Base-by-base conservation (phyloP, 73 alveolate genomes). In the Paramecium sexaurelia region DNA sequence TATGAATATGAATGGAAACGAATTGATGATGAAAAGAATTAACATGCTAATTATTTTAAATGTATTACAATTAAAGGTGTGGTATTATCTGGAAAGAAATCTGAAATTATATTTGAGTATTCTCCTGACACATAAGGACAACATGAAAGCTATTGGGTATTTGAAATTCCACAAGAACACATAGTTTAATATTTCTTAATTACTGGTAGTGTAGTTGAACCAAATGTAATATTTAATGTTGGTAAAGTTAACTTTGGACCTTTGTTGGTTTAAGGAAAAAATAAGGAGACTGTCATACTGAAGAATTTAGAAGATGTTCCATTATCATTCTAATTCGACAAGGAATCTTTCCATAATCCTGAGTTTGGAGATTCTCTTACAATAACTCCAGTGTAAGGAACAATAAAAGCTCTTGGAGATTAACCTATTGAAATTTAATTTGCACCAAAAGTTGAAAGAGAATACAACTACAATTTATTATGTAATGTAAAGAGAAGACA, bases 211-310 rank as follows among this genome's bases (percentile, higher is more conserved):
- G 99, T 99, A 24, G 96, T 97, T 84, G 99, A 99, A 87, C 99
- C 99, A 24, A 96, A 95, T 92, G 99, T 99, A 17, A 96, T 98
- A 45, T 95, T 99, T 35, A 99, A 99, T 88, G 98, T 97, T 39
- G 99, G 99, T 27, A 98, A 98, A 94, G 97, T 99, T 85, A 97
- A 98, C 91, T 99, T 99, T 92, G 99, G 99, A 37, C 99, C 99
- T 27, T 96, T 99, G 20, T 96, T 99, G 69, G 95, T 99, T 78
- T 99, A 99, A 55, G 99, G 99, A 56, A 97, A 98, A 89, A 98
- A 98, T 92, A 97, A 95, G 75, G 99, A 98, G 96, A 97, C 96
- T 7, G 99, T 99, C 36, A 92, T 96, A 82, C 91, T 99, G 39
- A 96, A 96, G 73, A 99, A 99, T 93, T 95, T 98, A 93, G 99